Evolutionary conservation across 176 grass and related monocot genomes (phyloP).

Genomic region (Ampelocalamus luodianensis): DNA sequence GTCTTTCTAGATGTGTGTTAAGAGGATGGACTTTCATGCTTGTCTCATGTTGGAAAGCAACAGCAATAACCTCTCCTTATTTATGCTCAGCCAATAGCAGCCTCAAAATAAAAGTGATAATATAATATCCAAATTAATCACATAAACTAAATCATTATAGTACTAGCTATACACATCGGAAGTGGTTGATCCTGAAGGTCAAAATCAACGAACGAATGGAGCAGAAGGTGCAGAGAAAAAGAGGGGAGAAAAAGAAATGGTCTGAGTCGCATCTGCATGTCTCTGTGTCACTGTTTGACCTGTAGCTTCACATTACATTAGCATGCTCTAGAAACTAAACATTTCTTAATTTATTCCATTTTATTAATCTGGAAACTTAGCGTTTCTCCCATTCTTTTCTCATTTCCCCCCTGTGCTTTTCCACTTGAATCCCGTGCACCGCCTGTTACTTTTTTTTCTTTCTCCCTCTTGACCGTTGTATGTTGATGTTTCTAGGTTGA

Average conservation of each 20-base stretch:
- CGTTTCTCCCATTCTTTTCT: not conserved
- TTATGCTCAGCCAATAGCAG: not conserved
- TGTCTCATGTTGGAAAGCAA: conserved; percentile 15
- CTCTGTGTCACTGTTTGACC: not conserved
- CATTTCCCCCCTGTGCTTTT: not conserved
- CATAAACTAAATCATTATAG: not conserved
- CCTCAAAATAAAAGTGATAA: not conserved
- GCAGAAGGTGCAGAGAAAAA: not conserved
- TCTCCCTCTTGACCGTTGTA: not conserved
- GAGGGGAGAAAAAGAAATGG: not conserved
- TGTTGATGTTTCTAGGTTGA: conserved; percentile 9
- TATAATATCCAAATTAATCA: not conserved
- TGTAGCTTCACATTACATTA: not conserved
- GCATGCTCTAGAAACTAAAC: not conserved
- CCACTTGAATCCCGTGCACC: conserved; percentile 34
- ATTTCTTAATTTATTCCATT: not conserved
- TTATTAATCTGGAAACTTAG: not conserved
- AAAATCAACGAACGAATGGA: conserved; percentile 24
- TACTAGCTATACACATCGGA: not conserved
- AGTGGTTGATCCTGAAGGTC: conserved; percentile 19
- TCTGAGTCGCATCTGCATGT: not conserved
- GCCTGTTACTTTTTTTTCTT: not conserved
- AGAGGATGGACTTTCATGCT: no score
- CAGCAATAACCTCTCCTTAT: not conserved
- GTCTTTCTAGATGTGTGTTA: no score